Evolutionary conservation across 352 stramenopile genomes (phyloP).

Genomic region (Pythium periplocum): DNA sequence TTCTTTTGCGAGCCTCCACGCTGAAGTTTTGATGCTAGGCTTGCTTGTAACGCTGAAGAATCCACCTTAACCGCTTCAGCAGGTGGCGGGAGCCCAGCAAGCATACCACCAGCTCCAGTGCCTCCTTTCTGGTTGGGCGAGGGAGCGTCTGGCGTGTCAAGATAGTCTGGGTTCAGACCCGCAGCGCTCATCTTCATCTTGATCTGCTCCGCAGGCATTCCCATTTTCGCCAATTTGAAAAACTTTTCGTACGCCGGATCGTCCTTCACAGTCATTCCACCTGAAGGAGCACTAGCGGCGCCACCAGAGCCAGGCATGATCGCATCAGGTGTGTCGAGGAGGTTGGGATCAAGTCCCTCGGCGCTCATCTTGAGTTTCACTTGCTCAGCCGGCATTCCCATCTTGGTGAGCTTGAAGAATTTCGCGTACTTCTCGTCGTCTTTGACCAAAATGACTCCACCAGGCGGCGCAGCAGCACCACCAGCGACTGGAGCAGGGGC

Average conservation of each 20-base stretch:
- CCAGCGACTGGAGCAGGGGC: conserved; percentile 3
- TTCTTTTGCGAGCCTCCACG: conserved; percentile 41
- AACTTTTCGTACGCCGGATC: conserved; percentile 93
- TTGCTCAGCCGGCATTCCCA: conserved; percentile 92
- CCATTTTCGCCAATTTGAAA: conserved; percentile 93
- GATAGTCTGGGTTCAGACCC: conserved; percentile 51
- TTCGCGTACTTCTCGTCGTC: conserved; percentile 86
- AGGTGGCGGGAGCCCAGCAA: conserved; percentile 53
- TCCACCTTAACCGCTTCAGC: conserved; percentile 69
- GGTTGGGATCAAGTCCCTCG: conserved; percentile 85
- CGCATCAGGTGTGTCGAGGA: conserved; percentile 89
- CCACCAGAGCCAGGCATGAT: conserved; percentile 54
- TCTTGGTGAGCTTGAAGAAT: conserved; percentile 96
- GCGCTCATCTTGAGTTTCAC: conserved; percentile 94
- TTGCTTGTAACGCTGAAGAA: conserved; percentile 52
- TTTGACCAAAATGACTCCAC: conserved; percentile 40
- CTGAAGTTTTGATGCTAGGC: conserved; percentile 44
- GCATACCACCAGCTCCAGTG: conserved; percentile 20
- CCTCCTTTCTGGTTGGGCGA: conserved; percentile 56
- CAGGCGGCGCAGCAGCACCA: conserved; percentile 1
- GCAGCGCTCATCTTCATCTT: conserved; percentile 90
- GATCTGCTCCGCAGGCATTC: conserved; percentile 86
- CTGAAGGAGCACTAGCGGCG: conserved; percentile 4
- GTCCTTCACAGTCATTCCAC: conserved; percentile 83
- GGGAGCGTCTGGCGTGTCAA: conserved; percentile 68